Base-by-base conservation (phyloP, 2,329 filamentous ascomycete species). In the Paraconiothyrium sp. region DNA sequence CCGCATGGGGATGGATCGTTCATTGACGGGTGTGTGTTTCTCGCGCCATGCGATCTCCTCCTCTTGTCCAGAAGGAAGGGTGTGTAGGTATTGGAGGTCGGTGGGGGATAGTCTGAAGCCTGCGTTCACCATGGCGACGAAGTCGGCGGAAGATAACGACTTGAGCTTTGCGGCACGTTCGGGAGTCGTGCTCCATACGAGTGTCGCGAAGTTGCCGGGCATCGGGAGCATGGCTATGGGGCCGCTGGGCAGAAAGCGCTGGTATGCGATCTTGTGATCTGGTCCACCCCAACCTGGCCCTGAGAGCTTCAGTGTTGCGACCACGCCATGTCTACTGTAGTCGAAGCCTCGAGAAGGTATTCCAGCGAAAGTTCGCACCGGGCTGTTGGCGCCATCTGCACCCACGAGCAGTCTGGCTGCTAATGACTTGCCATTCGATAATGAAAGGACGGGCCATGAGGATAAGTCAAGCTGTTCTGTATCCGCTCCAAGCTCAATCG, bases 141-240 rank as follows among this genome's bases (percentile, higher is more conserved):
- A 96, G 74, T 97, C 91, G 52, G 83, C 82, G 0, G 89, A 78
- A 0, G 89, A 82, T 4, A 99, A 84, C 41, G 86, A 86, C 82
- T 97, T 97, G 44, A 99, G 84, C 58, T 90, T 84, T 0, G 91
- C 85, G 0, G 94, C 95, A 62, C 92, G 89, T 58, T 88, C 84
- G 0, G 93, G 90, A 0, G 92, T 95, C 1, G 94, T 98, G 6
- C 93, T 96, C 95, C 95, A 99, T 20, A 99, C 95, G 4, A 99
- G 84, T 0, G 93, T 94, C 4, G 94, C 90, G 75, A 88, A 86
- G 66, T 92, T 91, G 22, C 92, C 91, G 0, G 95, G 95, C 9
- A 99, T 83, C 1, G 95, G 95, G 1, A 99, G 87, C 81, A 98
- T 89, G 20, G 95, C 95, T 55, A 98, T 88, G 0, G 95, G 95